Percentiles rank a stretch among this genome's conserved stretches.
These are phyloP conservation scores for Rubia yunnanensis DNA, from an alignment of 257 asterid genomes.

Conservation along the genomic window DNA sequence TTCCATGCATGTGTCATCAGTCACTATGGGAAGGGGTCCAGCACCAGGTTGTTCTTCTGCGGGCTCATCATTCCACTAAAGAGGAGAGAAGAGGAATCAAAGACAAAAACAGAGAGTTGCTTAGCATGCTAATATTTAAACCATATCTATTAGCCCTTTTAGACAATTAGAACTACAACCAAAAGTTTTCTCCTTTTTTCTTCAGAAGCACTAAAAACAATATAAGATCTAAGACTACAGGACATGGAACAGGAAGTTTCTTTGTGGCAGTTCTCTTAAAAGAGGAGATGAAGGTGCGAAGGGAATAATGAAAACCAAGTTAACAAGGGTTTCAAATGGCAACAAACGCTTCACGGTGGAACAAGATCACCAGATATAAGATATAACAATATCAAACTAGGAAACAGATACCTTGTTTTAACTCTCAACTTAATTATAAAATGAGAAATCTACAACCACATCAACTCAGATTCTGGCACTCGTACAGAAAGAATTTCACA, in stretches of 20 bases:
- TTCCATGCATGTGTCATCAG: conserved; percentile 37
- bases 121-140: conserved; percentile 6
- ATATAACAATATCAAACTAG: background rate
- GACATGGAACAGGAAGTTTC: background rate
- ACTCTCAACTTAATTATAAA: background rate
- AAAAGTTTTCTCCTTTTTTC: background rate
- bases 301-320: background rate
- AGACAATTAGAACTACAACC: background rate
- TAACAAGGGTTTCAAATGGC: background rate
- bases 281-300: background rate
- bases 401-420: background rate
- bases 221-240: background rate
- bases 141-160: background rate
- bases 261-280: background rate
- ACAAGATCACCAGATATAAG: background rate
- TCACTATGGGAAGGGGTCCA: conserved; percentile 30
- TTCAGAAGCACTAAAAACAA: background rate
- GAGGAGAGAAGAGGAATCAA: conserved; percentile 11
- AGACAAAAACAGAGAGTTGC: background rate
- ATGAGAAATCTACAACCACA: background rate
- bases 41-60: conserved; percentile 61
- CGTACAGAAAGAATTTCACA: background rate
- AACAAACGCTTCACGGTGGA: background rate
- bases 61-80: conserved; percentile 77
- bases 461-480: background rate